phyloP scores from a whole-genome alignment of 2,329 filamentous ascomycete genomes.

The Cladosporium austrohemisphaericum region DNA sequence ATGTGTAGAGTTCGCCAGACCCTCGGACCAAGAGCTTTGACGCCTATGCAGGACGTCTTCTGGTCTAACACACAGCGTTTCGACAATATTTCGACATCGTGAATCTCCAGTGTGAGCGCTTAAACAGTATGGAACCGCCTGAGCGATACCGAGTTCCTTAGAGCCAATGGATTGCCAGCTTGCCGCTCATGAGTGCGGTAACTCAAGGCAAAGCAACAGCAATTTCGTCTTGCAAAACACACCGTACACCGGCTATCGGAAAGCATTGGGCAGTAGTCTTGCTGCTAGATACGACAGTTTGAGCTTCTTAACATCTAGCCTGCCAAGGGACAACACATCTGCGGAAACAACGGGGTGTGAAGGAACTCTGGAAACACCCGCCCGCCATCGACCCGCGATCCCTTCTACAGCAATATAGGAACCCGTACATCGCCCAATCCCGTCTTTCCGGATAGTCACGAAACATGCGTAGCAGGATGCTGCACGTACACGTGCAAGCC shows the following conservation, averaged over 20 bases:
- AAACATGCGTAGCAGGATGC: conserved; percentile 3
- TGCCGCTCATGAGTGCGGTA: not conserved
- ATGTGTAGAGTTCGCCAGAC: conserved; percentile 10
- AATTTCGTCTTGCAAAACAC: too few relatives aligned
- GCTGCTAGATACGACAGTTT: conserved; percentile 13
- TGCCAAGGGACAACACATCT: conserved; percentile 13
- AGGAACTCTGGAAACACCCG: not conserved
- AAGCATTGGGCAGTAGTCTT: conserved; percentile 10
- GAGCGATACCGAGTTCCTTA: too few relatives aligned
- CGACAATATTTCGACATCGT: conserved; percentile 2
- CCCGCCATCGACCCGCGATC: not conserved
- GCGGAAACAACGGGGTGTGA: not conserved
- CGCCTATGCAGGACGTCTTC: conserved; percentile 11
- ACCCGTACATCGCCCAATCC: not conserved
- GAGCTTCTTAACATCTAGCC: conserved; percentile 10
- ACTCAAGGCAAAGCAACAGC: not conserved
- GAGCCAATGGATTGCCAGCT: not conserved
- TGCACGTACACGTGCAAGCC: conserved; percentile 14
- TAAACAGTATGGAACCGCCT: not conserved
- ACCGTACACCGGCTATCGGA: conserved; percentile 11
- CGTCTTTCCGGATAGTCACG: not conserved
- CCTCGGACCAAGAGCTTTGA: conserved; percentile 1
- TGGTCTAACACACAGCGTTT: conserved; percentile 6
- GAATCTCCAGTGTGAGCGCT: not conserved
- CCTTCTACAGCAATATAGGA: not conserved